Conservation (phyloP, 1,284 basidiomycete genomes). For the Austroboletus niveus region DNA sequence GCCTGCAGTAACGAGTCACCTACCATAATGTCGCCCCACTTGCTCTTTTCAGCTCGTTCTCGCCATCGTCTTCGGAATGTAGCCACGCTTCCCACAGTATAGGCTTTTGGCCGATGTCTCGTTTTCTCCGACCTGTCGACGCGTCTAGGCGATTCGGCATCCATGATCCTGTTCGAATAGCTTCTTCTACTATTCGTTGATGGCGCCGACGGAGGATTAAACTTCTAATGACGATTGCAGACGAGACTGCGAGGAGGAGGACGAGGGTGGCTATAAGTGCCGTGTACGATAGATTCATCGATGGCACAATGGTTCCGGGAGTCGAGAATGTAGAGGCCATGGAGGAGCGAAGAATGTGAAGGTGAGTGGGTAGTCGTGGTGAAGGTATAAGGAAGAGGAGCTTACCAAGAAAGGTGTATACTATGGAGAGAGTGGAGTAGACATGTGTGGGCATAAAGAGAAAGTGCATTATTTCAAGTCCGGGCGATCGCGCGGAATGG, state of each 20-base stretch:
- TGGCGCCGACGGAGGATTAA: slow-evolving; percentile 57
- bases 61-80: slow-evolving; percentile 8
- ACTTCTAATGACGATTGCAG: slow-evolving; percentile 60
- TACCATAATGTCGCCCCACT: slow-evolving; percentile 40
- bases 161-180: slow-evolving; percentile 62
- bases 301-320: background rate
- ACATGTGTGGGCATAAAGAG: slow-evolving; percentile 8
- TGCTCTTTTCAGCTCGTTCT: slow-evolving; percentile 21
- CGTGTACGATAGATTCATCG: slow-evolving; percentile 20
- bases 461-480: slow-evolving; percentile 2
- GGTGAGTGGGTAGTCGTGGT: slow-evolving; percentile 8
- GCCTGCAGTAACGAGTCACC: background rate
- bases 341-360: background rate
- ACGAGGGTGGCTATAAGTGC: slow-evolving; percentile 55
- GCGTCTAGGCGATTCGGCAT: slow-evolving; percentile 35
- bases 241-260: slow-evolving; percentile 61
- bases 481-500: slow-evolving; percentile 4
- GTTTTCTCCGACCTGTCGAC: slow-evolving; percentile 21
- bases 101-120: slow-evolving; percentile 49
- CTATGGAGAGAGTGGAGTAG: slow-evolving; percentile 15
- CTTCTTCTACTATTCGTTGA: slow-evolving; percentile 54
- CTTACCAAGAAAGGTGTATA: slow-evolving; percentile 34
- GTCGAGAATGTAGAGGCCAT: slow-evolving; percentile 19
- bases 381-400: background rate
- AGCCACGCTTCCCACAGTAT: slow-evolving; percentile 44